These are phyloP conservation scores for Epicoccum sorghinum DNA, from an alignment of 2,329 filamentous ascomycete genomes.

Conservation along the genomic window DNA sequence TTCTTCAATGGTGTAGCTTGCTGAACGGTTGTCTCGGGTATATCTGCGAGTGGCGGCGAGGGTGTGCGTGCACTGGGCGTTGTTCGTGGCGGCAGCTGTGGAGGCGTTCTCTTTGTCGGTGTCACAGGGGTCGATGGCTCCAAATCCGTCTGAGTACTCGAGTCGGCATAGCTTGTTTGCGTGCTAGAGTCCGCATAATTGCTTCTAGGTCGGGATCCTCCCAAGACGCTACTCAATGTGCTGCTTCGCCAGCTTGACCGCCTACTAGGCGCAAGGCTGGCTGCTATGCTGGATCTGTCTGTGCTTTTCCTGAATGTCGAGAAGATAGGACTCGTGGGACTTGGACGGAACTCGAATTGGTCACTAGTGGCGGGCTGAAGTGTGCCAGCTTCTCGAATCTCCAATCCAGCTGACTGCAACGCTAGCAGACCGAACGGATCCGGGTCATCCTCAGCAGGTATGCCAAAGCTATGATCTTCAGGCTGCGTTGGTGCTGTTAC, in stretches of 20 bases:
- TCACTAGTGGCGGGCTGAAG: conserved; percentile 75
- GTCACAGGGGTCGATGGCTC: conserved; percentile 35
- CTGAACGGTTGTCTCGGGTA: conserved; percentile 40
- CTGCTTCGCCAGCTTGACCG: conserved; percentile 75
- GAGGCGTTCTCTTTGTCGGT: conserved; percentile 18
- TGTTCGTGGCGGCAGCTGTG: conserved; percentile 32
- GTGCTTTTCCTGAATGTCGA: conserved; percentile 70
- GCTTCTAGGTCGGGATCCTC: conserved; percentile 65
- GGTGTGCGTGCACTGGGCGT: conserved; percentile 23
- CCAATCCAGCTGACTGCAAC: conserved; percentile 86
- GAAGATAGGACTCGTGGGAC: conserved; percentile 74
- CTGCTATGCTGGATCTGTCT: conserved; percentile 64
- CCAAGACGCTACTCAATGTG: conserved; percentile 66
- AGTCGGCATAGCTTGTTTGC: conserved; percentile 53
- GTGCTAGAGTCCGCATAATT: conserved; percentile 44
- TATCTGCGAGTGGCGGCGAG: conserved; percentile 40
- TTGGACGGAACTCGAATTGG: conserved; percentile 81
- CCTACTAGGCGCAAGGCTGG: conserved; percentile 50
- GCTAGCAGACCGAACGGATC: conserved; percentile 92
- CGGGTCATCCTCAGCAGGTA: conserved; percentile 80
- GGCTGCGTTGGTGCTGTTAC: conserved; percentile 47
- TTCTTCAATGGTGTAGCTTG: conserved; percentile 22
- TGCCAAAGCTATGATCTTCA: conserved; percentile 67
- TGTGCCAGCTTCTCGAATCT: conserved; percentile 88
- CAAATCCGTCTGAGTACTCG: conserved; percentile 65